These are phyloP conservation scores for Entomortierella lignicola DNA, from an alignment of 192 early-diverging fungal species.

Conservation along the genomic window DNA sequence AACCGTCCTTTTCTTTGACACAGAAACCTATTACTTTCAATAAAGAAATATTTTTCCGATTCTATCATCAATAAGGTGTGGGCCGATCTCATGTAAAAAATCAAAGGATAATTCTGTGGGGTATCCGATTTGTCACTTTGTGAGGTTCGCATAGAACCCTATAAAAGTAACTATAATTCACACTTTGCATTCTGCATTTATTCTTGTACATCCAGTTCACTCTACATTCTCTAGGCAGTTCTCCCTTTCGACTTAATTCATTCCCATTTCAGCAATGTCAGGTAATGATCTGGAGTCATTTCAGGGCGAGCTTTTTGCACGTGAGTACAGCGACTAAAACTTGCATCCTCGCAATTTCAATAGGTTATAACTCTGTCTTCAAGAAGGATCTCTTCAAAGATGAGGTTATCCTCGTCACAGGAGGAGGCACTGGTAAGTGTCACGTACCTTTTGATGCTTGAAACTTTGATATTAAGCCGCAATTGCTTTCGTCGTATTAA, in stretches of 20 bases:
- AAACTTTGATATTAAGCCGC: background rate
- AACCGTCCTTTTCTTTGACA: background rate
- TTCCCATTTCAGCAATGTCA: background rate
- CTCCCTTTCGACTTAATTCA: no score
- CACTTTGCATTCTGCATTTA: background rate
- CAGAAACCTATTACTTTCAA: no score
- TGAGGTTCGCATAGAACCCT: no score
- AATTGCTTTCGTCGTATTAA: background rate
- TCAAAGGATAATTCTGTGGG: background rate
- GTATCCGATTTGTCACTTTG: background rate
- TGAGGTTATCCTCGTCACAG: constrained; percentile 62
- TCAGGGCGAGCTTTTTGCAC: no score
- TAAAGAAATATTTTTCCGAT: no score
- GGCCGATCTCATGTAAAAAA: background rate
- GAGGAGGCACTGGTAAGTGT: constrained; percentile 60
- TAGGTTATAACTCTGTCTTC: constrained; percentile 55
- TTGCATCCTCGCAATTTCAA: background rate
- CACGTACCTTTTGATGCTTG: background rate
- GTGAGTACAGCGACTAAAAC: no score
- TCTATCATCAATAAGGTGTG: no score
- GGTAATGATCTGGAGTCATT: no score
- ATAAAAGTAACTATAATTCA: background rate
- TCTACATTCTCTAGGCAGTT: background rate
- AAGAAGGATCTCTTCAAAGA: constrained; percentile 54
- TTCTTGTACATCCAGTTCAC: background rate